Evolutionary conservation across 306 rosid genomes (phyloP).

Genomic region (Glycyrrhiza uralensis): DNA sequence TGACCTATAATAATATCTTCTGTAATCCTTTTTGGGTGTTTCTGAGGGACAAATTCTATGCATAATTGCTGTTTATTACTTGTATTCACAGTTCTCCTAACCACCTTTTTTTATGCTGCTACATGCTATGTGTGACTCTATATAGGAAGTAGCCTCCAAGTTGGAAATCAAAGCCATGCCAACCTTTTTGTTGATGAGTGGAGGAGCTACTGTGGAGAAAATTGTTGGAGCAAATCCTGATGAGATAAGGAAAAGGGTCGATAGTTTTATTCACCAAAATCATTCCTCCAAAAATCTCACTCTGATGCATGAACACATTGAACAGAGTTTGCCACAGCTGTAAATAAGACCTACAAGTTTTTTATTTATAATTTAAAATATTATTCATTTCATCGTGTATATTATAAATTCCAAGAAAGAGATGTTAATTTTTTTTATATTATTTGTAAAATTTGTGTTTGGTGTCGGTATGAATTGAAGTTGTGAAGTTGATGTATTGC

Average conservation of each 20-base stretch:
- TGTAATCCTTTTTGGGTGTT: background rate
- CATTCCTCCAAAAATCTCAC: background rate
- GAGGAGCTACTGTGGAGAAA: slow-evolving; percentile 30
- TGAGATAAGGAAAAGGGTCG: slow-evolving; percentile 33
- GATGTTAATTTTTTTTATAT: background rate
- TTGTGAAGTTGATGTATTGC: background rate
- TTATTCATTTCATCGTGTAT: background rate
- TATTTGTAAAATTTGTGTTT: slow-evolving; percentile 18
- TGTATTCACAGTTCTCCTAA: background rate
- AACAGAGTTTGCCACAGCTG: background rate
- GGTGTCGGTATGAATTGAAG: slow-evolving; percentile 19
- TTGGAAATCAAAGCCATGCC: slow-evolving; percentile 52
- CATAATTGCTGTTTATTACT: background rate
- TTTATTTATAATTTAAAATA: background rate
- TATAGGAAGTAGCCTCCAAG: slow-evolving; percentile 42
- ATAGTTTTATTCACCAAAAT: slow-evolving; percentile 10
- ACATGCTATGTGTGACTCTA: slow-evolving; percentile 7
- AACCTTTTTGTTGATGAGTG: slow-evolving; percentile 39
- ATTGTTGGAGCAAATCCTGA: slow-evolving; percentile 48
- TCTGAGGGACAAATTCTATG: slow-evolving; percentile 10
- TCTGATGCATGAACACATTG: slow-evolving; percentile 10
- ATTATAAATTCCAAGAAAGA: background rate
- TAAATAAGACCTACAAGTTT: background rate
- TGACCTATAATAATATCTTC: background rate
- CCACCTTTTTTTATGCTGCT: slow-evolving; percentile 4